These are phyloP conservation scores for Epichloe scottii DNA, from an alignment of 2,329 filamentous ascomycete species.

Conservation along the genomic window DNA sequence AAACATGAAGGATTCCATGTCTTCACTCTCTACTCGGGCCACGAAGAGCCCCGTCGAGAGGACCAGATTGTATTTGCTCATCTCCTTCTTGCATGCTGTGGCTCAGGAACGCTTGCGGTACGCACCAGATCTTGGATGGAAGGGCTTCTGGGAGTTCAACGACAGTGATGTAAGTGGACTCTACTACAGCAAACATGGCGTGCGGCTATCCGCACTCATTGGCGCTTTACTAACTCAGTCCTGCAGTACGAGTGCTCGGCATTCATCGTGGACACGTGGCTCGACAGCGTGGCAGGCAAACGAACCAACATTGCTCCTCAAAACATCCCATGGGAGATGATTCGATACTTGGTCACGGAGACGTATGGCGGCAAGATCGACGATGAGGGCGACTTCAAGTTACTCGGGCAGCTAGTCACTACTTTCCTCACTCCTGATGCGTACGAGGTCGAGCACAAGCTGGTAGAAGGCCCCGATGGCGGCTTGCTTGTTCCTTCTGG, in stretches of 20 bases:
- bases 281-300: slow-evolving; percentile 68
- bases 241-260: slow-evolving; percentile 86
- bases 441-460: slow-evolving; percentile 83
- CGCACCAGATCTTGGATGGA: slow-evolving; percentile 89
- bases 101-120: slow-evolving; percentile 91
- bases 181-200: neutral
- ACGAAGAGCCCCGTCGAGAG: slow-evolving; percentile 81
- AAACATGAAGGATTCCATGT: slow-evolving; percentile 97
- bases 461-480: slow-evolving; percentile 57
- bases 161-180: slow-evolving; percentile 74
- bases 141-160: slow-evolving; percentile 99
- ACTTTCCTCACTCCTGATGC: slow-evolving; percentile 74
- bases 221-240: neutral
- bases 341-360: slow-evolving; percentile 78
- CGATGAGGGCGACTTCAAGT: slow-evolving; percentile 69
- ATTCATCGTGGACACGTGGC: slow-evolving; percentile 91
- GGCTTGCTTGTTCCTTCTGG: slow-evolving; percentile 65
- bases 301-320: slow-evolving; percentile 86
- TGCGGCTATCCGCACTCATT: slow-evolving; percentile 5
- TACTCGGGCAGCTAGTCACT: slow-evolving; percentile 61
- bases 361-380: slow-evolving; percentile 98
- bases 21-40: slow-evolving; percentile 63
- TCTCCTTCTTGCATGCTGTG: slow-evolving; percentile 92
- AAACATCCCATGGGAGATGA: slow-evolving; percentile 94
- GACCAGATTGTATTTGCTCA: slow-evolving; percentile 73